Conservation (phyloP, 1,139 yeast genomes). For the Candida smagusa region DNA sequence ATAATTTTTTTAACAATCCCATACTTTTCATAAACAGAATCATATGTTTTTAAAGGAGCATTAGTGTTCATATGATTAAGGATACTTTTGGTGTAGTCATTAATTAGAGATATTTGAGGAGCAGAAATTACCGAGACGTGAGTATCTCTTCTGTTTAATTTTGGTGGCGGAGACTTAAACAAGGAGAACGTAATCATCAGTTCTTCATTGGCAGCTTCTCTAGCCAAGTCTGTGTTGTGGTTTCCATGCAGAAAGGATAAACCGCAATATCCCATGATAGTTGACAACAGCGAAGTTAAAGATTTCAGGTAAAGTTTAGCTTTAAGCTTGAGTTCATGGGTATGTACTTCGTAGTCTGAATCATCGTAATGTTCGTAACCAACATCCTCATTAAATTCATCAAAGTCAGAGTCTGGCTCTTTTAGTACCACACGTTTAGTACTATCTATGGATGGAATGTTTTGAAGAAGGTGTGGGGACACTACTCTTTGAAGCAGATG, state of each 20-base stretch:
- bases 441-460: no score
- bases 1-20: constrained; percentile 78
- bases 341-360: constrained; percentile 18
- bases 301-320: constrained; percentile 12
- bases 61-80: constrained; percentile 2
- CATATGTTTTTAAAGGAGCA: neutral
- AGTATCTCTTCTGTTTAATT: constrained; percentile 20
- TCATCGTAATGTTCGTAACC: constrained; percentile 8
- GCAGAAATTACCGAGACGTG: constrained; percentile 56
- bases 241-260: constrained; percentile 14
- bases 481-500: no score
- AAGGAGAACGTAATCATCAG: constrained; percentile 31
- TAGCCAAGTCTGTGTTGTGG: constrained; percentile 13
- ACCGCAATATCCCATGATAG: constrained; percentile 38
- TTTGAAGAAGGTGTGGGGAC: no score
- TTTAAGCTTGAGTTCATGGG: constrained; percentile 24
- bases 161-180: constrained; percentile 20
- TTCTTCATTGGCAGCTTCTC: constrained; percentile 31
- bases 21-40: constrained; percentile 48
- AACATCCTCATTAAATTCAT: constrained; percentile 1
- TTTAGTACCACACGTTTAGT: neutral
- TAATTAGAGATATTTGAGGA: constrained; percentile 50
- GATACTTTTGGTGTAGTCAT: constrained; percentile 45
- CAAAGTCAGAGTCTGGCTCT: constrained; percentile 2
- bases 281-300: constrained; percentile 22